A percentile compares a stretch with the other conserved stretches of the same genome.
Conservation (phyloP, 164 flowering plant species). For the Umbellularia californica region DNA sequence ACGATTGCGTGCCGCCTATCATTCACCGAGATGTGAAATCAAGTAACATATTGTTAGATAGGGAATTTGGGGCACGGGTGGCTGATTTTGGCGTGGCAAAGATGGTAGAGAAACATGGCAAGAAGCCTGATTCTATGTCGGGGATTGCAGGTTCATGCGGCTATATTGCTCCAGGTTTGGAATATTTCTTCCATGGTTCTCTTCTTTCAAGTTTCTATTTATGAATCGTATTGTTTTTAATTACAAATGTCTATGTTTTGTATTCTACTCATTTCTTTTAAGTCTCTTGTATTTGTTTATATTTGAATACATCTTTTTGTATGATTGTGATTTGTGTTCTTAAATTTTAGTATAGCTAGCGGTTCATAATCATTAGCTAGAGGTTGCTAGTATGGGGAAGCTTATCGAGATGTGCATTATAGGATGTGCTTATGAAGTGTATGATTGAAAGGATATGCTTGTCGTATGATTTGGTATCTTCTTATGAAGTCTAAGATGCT, state of each 20-base stretch:
- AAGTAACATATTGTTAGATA: constrained; percentile 64
- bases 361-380: no score
- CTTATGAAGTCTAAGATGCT: no score
- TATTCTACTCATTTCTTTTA: no score
- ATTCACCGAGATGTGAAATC: constrained; percentile 74
- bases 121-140: constrained; percentile 54
- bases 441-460: no score
- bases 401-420: no score
- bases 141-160: constrained; percentile 75
- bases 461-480: no score
- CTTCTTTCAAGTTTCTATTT: not conserved
- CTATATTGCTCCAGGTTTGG: constrained; percentile 80
- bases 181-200: not conserved
- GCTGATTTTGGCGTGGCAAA: constrained; percentile 85
- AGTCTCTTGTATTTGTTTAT: no score
- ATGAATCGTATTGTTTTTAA: not conserved
- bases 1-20: constrained; percentile 68
- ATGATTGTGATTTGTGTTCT: not conserved
- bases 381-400: no score
- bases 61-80: constrained; percentile 52
- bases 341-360: not conserved
- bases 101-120: constrained; percentile 25
- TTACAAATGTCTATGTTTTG: not conserved
- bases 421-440: no score
- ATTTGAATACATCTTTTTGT: no score